phyloP scores from a whole-genome alignment of 495 filamentous ascomycete species.

The Stereocaulon alpinum region DNA sequence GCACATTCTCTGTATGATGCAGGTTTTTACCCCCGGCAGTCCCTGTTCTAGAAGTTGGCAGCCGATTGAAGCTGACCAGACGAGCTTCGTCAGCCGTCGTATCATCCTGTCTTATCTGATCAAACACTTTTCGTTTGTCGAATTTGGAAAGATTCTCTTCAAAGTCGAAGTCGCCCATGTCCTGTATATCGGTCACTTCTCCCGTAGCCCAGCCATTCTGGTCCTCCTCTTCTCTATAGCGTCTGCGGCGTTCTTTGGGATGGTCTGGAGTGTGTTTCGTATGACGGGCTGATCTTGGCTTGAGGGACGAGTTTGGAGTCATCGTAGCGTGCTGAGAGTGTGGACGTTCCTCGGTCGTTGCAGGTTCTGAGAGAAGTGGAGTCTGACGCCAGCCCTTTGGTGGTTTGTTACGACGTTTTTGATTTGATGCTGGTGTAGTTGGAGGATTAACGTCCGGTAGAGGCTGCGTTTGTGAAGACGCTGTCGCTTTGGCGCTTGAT shows the following conservation, averaged over 20 bases:
- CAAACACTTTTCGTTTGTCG: slow-evolving; percentile 82
- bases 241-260: slow-evolving; percentile 46
- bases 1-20: slow-evolving; percentile 84
- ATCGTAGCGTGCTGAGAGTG: slow-evolving; percentile 8
- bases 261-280: slow-evolving; percentile 22
- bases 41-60: slow-evolving; percentile 57
- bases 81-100: slow-evolving; percentile 79
- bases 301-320: not conserved
- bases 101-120: slow-evolving; percentile 78
- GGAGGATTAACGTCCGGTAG: not conserved
- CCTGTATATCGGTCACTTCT: slow-evolving; percentile 94
- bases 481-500: not conserved
- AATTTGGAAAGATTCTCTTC: slow-evolving; percentile 80
- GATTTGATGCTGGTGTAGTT: not conserved
- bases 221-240: slow-evolving; percentile 40
- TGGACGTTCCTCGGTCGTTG: slow-evolving; percentile 30
- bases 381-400: slow-evolving; percentile 67
- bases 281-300: slow-evolving; percentile 6
- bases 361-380: slow-evolving; percentile 57
- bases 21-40: slow-evolving; percentile 82
- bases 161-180: slow-evolving; percentile 90
- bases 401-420: slow-evolving; percentile 4
- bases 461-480: not conserved
- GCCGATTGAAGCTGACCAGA: slow-evolving; percentile 78
- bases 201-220: slow-evolving; percentile 93